These are phyloP conservation scores for Earliella scabrosa DNA, from an alignment of 1,284 basidiomycete species.

Conservation along the genomic window DNA sequence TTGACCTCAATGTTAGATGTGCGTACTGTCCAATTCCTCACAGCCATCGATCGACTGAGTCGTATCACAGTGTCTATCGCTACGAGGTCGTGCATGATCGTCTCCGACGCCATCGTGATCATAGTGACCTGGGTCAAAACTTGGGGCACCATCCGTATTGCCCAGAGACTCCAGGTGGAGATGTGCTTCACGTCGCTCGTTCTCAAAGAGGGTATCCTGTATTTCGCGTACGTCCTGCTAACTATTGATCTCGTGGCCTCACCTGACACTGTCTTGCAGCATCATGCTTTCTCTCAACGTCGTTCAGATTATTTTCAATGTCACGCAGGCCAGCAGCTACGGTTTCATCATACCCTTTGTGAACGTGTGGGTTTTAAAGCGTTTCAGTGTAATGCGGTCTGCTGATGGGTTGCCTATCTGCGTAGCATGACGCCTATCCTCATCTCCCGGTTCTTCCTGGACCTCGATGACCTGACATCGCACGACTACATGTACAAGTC, in stretches of 20 bases:
- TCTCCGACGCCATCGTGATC: constrained; percentile 20
- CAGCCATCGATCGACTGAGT: not conserved
- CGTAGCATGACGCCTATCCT: constrained; percentile 22
- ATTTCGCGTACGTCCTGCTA: constrained; percentile 16
- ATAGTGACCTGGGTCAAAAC: constrained; percentile 23
- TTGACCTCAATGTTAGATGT: not conserved
- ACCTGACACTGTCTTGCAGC: not conserved
- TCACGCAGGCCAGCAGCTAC: constrained; percentile 2
- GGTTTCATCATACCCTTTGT: constrained; percentile 13
- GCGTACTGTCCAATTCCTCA: not conserved
- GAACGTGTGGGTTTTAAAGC: constrained; percentile 12
- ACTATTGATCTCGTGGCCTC: not conserved
- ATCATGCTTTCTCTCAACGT: constrained; percentile 15
- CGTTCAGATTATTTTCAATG: constrained; percentile 16
- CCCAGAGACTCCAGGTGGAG: not conserved
- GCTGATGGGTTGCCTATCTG: too few species aligned
- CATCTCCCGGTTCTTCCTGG: constrained; percentile 21
- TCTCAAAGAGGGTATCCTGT: constrained; percentile 19
- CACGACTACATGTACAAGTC: not conserved
- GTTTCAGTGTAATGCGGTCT: not conserved
- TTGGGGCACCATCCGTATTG: constrained; percentile 6
- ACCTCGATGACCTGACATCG: constrained; percentile 11
- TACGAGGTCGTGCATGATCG: constrained; percentile 14
- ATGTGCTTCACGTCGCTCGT: constrained; percentile 18
- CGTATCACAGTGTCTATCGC: constrained; percentile 8